Evolutionary conservation across 208 protist genomes (phyloP).

Genomic region (Leishmania tropica): DNA sequence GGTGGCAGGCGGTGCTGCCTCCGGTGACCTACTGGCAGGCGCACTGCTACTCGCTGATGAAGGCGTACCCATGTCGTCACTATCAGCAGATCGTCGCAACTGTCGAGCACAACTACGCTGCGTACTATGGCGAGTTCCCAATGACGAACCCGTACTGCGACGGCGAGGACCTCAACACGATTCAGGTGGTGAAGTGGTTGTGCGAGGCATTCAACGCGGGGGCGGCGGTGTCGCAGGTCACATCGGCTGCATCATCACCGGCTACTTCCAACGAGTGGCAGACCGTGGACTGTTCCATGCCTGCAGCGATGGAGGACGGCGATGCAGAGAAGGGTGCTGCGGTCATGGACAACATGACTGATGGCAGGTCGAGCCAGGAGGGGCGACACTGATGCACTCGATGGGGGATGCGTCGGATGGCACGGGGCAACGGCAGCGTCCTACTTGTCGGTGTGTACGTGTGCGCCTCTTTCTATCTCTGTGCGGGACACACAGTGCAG

Average conservation of each 20-base stretch:
- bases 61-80: slow-evolving; percentile 49
- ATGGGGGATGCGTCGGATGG: neutral
- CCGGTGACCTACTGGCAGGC: slow-evolving; percentile 82
- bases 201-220: slow-evolving; percentile 40
- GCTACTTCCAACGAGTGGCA: neutral
- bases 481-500: neutral
- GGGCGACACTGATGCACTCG: neutral
- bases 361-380: neutral
- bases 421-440: neutral
- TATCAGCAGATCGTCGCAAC: slow-evolving; percentile 49
- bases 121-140: slow-evolving; percentile 72
- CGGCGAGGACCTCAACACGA: slow-evolving; percentile 89
- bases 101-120: slow-evolving; percentile 62
- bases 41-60: slow-evolving; percentile 54
- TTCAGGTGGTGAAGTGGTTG: slow-evolving; percentile 51
- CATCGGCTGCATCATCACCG: neutral
- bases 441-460: neutral
- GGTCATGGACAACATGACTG: neutral
- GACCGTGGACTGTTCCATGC: neutral
- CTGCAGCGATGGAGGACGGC: neutral
- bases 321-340: slow-evolving; percentile 1
- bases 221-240: neutral
- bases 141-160: slow-evolving; percentile 85
- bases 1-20: slow-evolving; percentile 45
- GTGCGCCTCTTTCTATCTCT: neutral